These are phyloP conservation scores for Scheffersomyces insectosa DNA, from an alignment of 1,139 yeast genomes.

Conservation along the genomic window DNA sequence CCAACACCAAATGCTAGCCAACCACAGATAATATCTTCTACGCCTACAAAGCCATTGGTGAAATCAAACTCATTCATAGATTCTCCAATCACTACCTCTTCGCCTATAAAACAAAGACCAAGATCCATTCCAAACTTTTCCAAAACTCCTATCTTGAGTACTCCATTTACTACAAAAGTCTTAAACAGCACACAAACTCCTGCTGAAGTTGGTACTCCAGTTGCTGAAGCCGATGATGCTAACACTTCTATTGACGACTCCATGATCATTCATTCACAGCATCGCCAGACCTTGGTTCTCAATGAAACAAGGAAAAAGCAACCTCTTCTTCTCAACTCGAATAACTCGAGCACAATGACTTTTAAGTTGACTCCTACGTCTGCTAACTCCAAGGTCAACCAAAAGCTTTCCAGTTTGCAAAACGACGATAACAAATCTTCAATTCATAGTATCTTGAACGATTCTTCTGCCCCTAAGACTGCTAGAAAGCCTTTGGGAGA, in stretches of 20 bases:
- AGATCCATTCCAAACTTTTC: conserved; percentile 18
- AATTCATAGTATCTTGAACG: conserved; percentile 21
- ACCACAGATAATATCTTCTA: conserved; percentile 19
- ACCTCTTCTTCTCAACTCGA: conserved; percentile 35
- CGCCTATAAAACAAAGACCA: conserved; percentile 26
- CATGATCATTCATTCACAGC: conserved; percentile 17
- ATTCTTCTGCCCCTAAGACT: conserved; percentile 12
- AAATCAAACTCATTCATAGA: conserved; percentile 30
- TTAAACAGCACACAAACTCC: not conserved
- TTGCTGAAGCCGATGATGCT: conserved; percentile 13
- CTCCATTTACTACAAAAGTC: not conserved
- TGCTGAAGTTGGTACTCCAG: not conserved
- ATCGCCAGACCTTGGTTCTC: conserved; percentile 19
- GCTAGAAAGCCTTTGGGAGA: conserved; percentile 32
- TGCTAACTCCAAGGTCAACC: conserved; percentile 10
- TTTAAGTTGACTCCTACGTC: conserved; percentile 38
- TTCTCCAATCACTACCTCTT: conserved; percentile 18
- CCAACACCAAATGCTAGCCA: not conserved
- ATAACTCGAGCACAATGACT: conserved; percentile 37
- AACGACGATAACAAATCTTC: conserved; percentile 11
- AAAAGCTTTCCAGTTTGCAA: conserved; percentile 13
- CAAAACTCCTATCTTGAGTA: conserved; percentile 1
- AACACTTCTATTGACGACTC: conserved; percentile 23
- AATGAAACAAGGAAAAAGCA: conserved; percentile 43
- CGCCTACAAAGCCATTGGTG: conserved; percentile 29